Conservation (phyloP, 176 grass and related monocot genomes). For the Tuctoria greenei region DNA sequence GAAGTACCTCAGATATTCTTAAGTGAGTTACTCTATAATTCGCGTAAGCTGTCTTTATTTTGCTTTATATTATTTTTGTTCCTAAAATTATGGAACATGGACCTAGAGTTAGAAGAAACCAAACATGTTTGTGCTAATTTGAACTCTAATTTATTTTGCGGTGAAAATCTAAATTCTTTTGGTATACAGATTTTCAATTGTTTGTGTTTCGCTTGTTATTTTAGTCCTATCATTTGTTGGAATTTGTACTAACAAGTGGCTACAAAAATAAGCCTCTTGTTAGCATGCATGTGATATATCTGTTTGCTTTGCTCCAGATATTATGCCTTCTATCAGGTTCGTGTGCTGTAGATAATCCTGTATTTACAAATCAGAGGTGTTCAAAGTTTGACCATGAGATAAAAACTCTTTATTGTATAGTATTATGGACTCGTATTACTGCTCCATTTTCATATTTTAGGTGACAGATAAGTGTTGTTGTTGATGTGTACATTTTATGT, state of each 20-base stretch:
- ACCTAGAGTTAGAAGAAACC: background rate
- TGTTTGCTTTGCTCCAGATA: background rate
- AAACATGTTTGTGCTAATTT: constrained; percentile 7
- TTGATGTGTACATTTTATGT: background rate
- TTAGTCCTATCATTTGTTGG: background rate
- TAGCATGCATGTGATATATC: background rate
- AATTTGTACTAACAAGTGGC: background rate
- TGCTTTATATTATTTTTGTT: constrained; percentile 1
- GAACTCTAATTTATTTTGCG: background rate
- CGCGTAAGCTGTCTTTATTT: background rate
- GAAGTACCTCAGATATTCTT: constrained; percentile 39
- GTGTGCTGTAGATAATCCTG: background rate
- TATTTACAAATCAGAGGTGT: background rate
- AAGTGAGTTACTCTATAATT: constrained; percentile 55
- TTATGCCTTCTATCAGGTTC: background rate
- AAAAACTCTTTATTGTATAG: background rate
- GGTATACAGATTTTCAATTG: background rate
- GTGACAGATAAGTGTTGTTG: background rate
- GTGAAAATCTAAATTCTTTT: background rate
- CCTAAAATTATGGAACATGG: background rate
- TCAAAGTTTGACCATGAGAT: background rate
- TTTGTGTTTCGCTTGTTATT: constrained; percentile 2
- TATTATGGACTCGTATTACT: background rate
- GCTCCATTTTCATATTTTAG: background rate
- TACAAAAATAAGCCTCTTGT: background rate